A percentile compares a stretch with the other conserved stretches of the same genome.
phyloP scores from a whole-genome alignment of 257 asterid genomes.

The Handroanthus guayacan region DNA sequence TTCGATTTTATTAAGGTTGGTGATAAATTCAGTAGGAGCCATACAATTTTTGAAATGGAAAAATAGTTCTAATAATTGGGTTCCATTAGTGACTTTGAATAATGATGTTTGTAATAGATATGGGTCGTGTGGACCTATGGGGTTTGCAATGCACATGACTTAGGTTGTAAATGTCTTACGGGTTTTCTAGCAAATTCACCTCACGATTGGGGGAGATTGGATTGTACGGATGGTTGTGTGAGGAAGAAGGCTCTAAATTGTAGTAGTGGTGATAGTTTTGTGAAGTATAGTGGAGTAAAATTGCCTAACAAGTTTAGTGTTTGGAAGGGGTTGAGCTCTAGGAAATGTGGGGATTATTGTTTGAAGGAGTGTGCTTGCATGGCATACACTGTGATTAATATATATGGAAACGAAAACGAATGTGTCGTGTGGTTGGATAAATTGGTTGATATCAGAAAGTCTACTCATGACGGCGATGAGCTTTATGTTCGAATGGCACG shows the following conservation, averaged over 20 bases:
- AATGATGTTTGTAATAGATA: conserved; percentile 46
- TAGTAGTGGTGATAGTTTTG: conserved; percentile 42
- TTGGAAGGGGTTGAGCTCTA: conserved; percentile 22
- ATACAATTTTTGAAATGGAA: conserved; percentile 50
- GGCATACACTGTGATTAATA: conserved; percentile 43
- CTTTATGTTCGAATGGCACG: conserved; percentile 50
- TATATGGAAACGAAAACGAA: conserved; percentile 34
- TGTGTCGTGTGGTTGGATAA: conserved; percentile 48
- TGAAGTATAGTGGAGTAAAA: conserved; percentile 39
- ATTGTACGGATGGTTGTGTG: conserved; percentile 42
- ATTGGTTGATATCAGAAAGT: conserved; percentile 44
- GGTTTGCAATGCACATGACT: conserved; percentile 35
- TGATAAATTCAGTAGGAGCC: conserved; percentile 41
- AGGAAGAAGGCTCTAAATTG: conserved; percentile 37
- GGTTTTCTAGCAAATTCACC: conserved; percentile 46
- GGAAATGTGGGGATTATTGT: conserved; percentile 39
- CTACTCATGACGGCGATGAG: conserved; percentile 30
- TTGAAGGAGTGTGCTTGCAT: conserved; percentile 46
- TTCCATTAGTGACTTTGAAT: conserved; percentile 36
- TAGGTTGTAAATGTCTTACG: conserved; percentile 42
- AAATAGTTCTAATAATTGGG: conserved; percentile 39
- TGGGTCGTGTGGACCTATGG: conserved; percentile 52
- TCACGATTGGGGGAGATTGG: conserved; percentile 34
- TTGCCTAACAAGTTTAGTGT: conserved; percentile 46
- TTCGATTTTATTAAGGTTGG: conserved; percentile 38